Conservation (phyloP, 768 basidiomycete genomes). For the Wakefieldia striispora region DNA sequence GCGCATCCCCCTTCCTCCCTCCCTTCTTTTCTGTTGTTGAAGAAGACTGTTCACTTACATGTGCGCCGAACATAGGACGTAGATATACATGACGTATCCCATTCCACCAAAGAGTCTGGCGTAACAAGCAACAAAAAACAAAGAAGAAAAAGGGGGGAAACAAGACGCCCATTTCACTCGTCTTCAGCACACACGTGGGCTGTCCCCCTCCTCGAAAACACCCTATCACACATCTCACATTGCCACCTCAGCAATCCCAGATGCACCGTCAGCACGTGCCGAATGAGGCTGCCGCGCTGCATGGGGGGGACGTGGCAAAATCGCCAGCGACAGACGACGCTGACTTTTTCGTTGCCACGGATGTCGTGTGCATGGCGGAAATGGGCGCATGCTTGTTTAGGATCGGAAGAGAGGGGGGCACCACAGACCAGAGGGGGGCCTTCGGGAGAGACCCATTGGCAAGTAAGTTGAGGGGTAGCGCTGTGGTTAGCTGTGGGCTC, state of each 20-base stretch:
- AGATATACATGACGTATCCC: no score
- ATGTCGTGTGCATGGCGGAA: conserved; percentile 12
- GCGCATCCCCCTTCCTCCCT: no score
- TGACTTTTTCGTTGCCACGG: conserved; percentile 17
- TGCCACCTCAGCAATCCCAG: conserved; percentile 12
- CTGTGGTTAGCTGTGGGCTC: neutral
- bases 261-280: conserved; percentile 20
- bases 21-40: no score
- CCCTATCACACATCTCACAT: conserved; percentile 11
- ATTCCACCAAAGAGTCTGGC: no score
- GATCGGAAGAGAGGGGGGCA: neutral
- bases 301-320: conserved; percentile 13
- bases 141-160: neutral
- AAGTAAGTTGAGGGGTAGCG: neutral
- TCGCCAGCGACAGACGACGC: conserved; percentile 10
- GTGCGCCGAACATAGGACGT: no score
- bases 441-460: conserved; percentile 9
- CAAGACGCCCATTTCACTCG: neutral
- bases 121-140: neutral
- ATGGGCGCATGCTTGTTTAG: conserved; percentile 5
- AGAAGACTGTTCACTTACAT: no score
- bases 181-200: conserved; percentile 6
- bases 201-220: conserved; percentile 17
- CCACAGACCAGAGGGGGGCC: conserved; percentile 1
- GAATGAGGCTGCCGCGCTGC: conserved; percentile 19